phyloP scores from a whole-genome alignment of 306 rosid species.

The Fragaria ananassa region DNA sequence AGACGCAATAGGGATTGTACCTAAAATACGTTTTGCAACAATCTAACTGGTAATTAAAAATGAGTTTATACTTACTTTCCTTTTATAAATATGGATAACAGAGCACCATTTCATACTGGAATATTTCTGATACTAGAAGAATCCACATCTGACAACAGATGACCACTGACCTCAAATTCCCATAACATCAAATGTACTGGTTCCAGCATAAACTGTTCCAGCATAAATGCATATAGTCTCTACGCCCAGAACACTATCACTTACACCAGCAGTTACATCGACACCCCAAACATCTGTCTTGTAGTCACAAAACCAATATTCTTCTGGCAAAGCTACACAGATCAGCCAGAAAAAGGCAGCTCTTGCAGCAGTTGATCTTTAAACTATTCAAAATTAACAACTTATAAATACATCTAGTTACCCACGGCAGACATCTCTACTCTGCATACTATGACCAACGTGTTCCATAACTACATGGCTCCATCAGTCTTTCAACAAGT shows the following conservation, averaged over 20 bases:
- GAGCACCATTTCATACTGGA: constrained; percentile 44
- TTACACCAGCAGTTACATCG: background rate
- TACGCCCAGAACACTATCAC: constrained; percentile 22
- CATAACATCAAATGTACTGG: constrained; percentile 39
- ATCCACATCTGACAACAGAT: constrained; percentile 41
- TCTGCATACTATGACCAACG: constrained; percentile 22
- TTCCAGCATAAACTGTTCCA: constrained; percentile 26
- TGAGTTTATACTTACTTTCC: constrained; percentile 55
- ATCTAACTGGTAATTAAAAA: constrained; percentile 19
- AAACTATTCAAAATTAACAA: constrained; percentile 29
- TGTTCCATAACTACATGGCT: constrained; percentile 25
- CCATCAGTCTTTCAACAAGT: constrained; percentile 22
- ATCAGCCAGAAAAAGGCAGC: constrained; percentile 23
- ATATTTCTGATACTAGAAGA: constrained; percentile 40
- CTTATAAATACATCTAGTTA: constrained; percentile 4
- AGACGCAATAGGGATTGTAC: background rate
- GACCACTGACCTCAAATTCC: constrained; percentile 34
- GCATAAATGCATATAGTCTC: constrained; percentile 12
- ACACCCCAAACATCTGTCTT: constrained; percentile 25
- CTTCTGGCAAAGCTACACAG: constrained; percentile 25
- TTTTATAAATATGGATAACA: constrained; percentile 33
- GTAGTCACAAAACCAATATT: constrained; percentile 25
- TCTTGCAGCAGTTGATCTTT: constrained; percentile 19
- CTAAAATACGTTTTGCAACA: constrained; percentile 18
- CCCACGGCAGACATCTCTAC: constrained; percentile 7